Evolutionary conservation across 306 rosid genomes (phyloP).

Genomic region (Abrus precatorius): DNA sequence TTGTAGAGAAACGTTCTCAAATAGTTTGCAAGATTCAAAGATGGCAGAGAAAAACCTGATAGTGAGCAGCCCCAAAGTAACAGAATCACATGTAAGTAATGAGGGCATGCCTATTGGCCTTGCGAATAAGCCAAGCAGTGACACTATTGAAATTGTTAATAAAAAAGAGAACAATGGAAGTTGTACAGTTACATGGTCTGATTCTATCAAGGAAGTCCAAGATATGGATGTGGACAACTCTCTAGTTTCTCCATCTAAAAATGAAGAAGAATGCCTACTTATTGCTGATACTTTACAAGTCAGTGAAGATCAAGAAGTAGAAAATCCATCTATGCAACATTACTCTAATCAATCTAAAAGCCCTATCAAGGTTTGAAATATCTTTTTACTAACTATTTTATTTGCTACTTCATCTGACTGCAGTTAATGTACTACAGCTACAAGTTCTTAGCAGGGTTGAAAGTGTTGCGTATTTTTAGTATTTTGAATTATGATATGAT

Average conservation of each 20-base stretch:
- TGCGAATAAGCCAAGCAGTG: conserved; percentile 35
- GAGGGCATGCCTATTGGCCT: conserved; percentile 41
- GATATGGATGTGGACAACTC: conserved; percentile 51
- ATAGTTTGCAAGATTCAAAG: conserved; percentile 55
- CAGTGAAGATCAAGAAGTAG: conserved; percentile 45
- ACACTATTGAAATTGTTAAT: conserved; percentile 43
- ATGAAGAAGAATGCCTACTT: conserved; percentile 43
- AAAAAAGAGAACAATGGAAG: conserved; percentile 47
- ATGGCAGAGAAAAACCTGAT: conserved; percentile 44
- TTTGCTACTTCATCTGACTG: conserved; percentile 22
- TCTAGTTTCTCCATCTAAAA: conserved; percentile 44
- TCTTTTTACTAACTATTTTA: conserved; percentile 37
- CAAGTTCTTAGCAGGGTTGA: conserved; percentile 27
- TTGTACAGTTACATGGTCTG: conserved; percentile 21
- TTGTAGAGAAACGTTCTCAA: conserved; percentile 54
- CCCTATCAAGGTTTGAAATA: conserved; percentile 49
- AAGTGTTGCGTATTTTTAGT: conserved; percentile 7
- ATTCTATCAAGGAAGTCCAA: conserved; percentile 40
- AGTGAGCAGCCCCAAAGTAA: conserved; percentile 37
- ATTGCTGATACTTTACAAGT: conserved; percentile 43
- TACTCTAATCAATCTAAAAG: conserved; percentile 50
- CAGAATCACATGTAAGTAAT: conserved; percentile 29
- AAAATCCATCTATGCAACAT: conserved; percentile 36
- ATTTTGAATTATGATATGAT: conserved; percentile 36
- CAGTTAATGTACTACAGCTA: conserved; percentile 10